These are phyloP conservation scores for Neurospora africana DNA, from an alignment of 495 filamentous ascomycete species.

Conservation along the genomic window DNA sequence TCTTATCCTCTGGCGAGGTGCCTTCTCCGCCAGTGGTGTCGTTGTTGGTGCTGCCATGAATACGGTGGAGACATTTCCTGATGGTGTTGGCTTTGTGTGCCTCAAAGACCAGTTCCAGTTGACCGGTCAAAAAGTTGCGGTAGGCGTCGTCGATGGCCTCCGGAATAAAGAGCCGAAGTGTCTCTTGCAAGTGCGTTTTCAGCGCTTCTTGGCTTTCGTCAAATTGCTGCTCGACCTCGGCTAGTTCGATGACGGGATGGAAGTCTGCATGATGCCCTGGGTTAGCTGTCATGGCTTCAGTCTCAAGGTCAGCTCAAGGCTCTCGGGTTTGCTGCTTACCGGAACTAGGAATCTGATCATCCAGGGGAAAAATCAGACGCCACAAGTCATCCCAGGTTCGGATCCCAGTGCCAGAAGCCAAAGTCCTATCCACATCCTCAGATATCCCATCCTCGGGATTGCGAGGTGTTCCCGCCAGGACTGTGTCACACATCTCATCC, in stretches of 20 bases:
- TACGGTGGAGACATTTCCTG: constrained; percentile 7
- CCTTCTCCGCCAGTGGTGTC: background rate
- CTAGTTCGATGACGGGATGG: constrained; percentile 18
- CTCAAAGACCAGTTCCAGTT: constrained; percentile 21
- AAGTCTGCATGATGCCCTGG: constrained; percentile 10
- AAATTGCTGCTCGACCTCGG: constrained; percentile 18
- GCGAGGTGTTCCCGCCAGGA: background rate
- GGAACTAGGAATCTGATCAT: constrained; percentile 7
- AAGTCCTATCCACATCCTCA: background rate
- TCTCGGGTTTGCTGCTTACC: constrained; percentile 6
- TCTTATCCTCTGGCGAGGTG: background rate
- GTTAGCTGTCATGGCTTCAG: background rate
- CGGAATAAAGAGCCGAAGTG: constrained; percentile 18
- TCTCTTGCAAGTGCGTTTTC: constrained; percentile 16
- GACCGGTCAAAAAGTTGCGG: constrained; percentile 16
- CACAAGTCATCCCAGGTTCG: constrained; percentile 17
- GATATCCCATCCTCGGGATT: constrained; percentile 19
- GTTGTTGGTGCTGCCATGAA: background rate
- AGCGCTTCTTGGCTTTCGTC: constrained; percentile 13
- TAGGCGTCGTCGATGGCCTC: constrained; percentile 11
- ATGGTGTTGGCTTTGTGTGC: constrained; percentile 17
- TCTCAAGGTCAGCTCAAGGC: no score
- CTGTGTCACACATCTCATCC: constrained; percentile 19
- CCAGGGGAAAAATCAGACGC: constrained; percentile 12
- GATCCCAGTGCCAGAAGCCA: background rate